Evolutionary conservation across 495 filamentous ascomycete species (phyloP).

Genomic region (Aspergillus conjunctus): DNA sequence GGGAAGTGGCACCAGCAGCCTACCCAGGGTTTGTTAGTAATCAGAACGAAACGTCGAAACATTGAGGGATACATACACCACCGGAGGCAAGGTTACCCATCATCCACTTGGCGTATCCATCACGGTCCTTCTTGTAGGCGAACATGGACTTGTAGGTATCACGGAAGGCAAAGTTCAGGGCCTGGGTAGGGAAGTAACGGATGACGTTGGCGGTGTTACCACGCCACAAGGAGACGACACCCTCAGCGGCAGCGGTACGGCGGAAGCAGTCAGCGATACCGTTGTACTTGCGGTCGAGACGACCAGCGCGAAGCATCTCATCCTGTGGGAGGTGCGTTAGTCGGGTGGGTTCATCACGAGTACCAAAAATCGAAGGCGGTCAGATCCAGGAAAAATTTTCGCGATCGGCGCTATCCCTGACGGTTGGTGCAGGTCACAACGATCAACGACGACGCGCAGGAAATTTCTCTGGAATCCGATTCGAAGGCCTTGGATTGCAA

Average conservation of each 20-base stretch:
- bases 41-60: background rate
- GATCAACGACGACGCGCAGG: background rate
- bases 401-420: constrained; percentile 3
- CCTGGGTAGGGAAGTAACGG: constrained; percentile 99
- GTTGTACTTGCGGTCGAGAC: constrained; percentile 95
- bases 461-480: background rate
- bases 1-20: constrained; percentile 98
- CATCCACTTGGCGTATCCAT: constrained; percentile 99
- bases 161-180: constrained; percentile 99
- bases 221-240: constrained; percentile 87
- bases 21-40: constrained; percentile 46
- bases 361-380: constrained; percentile 10
- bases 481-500: background rate
- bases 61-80: constrained; percentile 73
- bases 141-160: constrained; percentile 99
- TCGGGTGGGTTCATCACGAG: background rate
- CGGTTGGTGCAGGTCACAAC: background rate
- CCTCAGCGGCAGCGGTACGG: constrained; percentile 81
- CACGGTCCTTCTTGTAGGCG: constrained; percentile 99
- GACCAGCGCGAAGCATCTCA: constrained; percentile 99
- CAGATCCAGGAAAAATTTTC: constrained; percentile 18
- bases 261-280: constrained; percentile 95
- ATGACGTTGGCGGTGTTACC: constrained; percentile 99
- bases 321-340: constrained; percentile 60
- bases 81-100: constrained; percentile 98